Conservation (phyloP, 805 yeast genomes). For the Candida alai region DNA sequence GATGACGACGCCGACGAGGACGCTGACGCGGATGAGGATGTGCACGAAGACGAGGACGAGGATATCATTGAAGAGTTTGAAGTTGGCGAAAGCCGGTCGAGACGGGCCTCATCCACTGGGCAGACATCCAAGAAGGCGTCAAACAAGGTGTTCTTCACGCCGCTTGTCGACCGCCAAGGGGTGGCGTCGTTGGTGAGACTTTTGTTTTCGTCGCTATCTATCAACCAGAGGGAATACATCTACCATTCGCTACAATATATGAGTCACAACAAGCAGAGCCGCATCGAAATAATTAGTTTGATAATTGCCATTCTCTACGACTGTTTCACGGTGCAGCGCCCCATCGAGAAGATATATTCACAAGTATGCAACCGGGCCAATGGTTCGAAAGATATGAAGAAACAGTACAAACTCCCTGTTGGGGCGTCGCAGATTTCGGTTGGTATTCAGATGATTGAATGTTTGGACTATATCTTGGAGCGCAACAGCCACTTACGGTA, state of each 20-base stretch:
- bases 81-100: slow-evolving; percentile 9
- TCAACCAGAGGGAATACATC: slow-evolving; percentile 56
- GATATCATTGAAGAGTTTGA: slow-evolving; percentile 11
- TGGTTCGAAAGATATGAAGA: slow-evolving; percentile 13
- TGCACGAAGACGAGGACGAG: slow-evolving; percentile 11
- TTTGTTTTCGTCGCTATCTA: slow-evolving; percentile 68
- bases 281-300: slow-evolving; percentile 69
- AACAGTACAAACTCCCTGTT: slow-evolving; percentile 42
- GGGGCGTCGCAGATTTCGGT: slow-evolving; percentile 67
- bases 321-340: slow-evolving; percentile 57
- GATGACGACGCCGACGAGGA: slow-evolving; percentile 20
- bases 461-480: slow-evolving; percentile 66
- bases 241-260: slow-evolving; percentile 63
- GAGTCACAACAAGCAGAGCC: slow-evolving; percentile 72
- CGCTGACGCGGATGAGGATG: slow-evolving; percentile 18
- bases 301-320: slow-evolving; percentile 70
- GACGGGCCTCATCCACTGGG: slow-evolving; percentile 11
- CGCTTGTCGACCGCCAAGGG: slow-evolving; percentile 72
- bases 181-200: slow-evolving; percentile 68
- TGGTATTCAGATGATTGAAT: slow-evolving; percentile 75
- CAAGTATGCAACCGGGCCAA: slow-evolving; percentile 51
- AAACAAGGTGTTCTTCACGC: slow-evolving; percentile 44
- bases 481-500: slow-evolving; percentile 63
- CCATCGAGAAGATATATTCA: slow-evolving; percentile 59
- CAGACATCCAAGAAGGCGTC: slow-evolving; percentile 6